phyloP scores from a whole-genome alignment of 176 grass and related monocot species.

The Ensete ventricosum region DNA sequence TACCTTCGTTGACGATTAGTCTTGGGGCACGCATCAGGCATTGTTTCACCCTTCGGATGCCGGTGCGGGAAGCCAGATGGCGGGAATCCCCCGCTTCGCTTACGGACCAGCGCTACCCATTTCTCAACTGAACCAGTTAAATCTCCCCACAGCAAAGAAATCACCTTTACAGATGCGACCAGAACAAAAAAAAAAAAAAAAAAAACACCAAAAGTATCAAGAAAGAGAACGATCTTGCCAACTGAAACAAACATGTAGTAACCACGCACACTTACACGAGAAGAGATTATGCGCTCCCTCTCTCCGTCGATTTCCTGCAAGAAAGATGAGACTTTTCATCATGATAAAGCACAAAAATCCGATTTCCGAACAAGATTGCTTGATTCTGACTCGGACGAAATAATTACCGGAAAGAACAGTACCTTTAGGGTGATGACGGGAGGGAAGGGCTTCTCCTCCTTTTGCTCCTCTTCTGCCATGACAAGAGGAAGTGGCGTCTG shows the following conservation, averaged over 20 bases:
- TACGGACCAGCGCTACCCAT: constrained; percentile 83
- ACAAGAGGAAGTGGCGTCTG: constrained; percentile 4
- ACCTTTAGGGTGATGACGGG: constrained; percentile 23
- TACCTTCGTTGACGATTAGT: constrained; percentile 45
- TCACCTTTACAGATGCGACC: constrained; percentile 38
- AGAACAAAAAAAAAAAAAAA: background rate
- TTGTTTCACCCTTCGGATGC: constrained; percentile 48
- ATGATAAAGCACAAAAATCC: background rate
- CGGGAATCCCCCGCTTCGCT: constrained; percentile 44
- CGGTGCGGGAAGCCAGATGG: constrained; percentile 68
- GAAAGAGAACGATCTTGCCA: background rate
- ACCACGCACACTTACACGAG: constrained; percentile 41
- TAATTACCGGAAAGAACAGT: constrained; percentile 1
- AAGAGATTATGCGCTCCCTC: constrained; percentile 43
- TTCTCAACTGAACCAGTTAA: constrained; percentile 51
- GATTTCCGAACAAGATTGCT: background rate
- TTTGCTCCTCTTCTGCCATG: constrained; percentile 30
- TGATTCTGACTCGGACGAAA: background rate
- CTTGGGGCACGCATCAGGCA: constrained; percentile 56
- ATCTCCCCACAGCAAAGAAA: constrained; percentile 70
- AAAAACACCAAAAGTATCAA: background rate
- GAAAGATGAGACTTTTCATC: constrained; percentile 13
- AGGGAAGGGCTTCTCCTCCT: constrained; percentile 19
- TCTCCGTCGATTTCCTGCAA: constrained; percentile 43
- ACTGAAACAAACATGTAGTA: background rate